Percentiles rank a stretch among this genome's conserved stretches.
Evolutionary conservation across 768 basidiomycete genomes (phyloP).

Genomic region (Suillus tomentosus): DNA sequence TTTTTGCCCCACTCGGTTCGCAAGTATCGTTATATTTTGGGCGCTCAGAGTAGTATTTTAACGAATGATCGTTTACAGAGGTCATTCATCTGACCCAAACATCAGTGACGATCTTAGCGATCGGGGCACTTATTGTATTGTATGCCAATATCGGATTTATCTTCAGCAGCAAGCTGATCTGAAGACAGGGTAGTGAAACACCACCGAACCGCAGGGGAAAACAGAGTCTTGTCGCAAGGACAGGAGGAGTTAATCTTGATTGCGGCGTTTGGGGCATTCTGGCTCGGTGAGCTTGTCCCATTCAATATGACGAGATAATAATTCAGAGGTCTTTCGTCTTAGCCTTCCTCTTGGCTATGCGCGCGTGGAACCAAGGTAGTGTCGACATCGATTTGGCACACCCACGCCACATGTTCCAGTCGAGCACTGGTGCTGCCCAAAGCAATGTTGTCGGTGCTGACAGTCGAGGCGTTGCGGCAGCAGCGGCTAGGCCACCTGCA

Average conservation of each 20-base stretch:
- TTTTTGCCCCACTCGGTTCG: slow-evolving; percentile 41
- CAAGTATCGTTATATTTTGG: slow-evolving; percentile 23
- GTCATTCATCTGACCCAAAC: slow-evolving; percentile 71
- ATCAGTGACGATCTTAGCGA: slow-evolving; percentile 68
- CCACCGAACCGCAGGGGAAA: slow-evolving; percentile 53
- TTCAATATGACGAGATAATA: neutral
- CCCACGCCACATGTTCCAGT: slow-evolving; percentile 33
- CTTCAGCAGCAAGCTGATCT: neutral
- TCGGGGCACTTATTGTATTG: slow-evolving; percentile 67
- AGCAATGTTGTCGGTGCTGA: slow-evolving; percentile 36
- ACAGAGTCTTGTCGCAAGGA: slow-evolving; percentile 58
- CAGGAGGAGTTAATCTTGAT: slow-evolving; percentile 79
- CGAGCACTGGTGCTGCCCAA: slow-evolving; percentile 36
- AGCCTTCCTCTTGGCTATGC: slow-evolving; percentile 48
- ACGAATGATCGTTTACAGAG: slow-evolving; percentile 38
- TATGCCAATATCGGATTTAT: slow-evolving; percentile 25
- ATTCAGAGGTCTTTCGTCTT: neutral
- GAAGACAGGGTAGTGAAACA: slow-evolving; percentile 63
- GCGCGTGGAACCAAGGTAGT: slow-evolving; percentile 37
- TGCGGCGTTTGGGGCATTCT: slow-evolving; percentile 69
- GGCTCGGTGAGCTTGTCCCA: slow-evolving; percentile 58
- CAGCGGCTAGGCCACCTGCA: slow-evolving; percentile 22
- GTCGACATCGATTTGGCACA: slow-evolving; percentile 32
- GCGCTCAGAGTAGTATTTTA: slow-evolving; percentile 9
- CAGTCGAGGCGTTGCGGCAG: slow-evolving; percentile 28